A percentile compares a stretch with the other conserved stretches of the same genome.
These are phyloP conservation scores for Flagelloscypha sp. DNA, from an alignment of 768 basidiomycete genomes.

Conservation along the genomic window DNA sequence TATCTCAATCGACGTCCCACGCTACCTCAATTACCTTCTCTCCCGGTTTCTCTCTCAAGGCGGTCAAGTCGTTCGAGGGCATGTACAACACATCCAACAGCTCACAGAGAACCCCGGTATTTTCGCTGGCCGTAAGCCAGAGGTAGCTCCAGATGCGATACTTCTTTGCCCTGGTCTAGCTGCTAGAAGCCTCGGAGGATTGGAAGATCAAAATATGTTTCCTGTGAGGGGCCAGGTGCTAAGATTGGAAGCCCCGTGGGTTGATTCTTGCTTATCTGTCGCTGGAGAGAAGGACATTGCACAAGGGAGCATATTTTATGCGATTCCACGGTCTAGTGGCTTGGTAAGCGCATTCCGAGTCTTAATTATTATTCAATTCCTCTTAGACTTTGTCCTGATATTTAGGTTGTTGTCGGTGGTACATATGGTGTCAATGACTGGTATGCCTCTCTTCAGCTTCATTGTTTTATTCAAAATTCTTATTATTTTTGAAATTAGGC, in stretches of 20 bases:
- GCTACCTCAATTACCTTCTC: constrained; percentile 58
- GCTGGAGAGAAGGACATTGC: constrained; percentile 30
- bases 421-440: constrained; percentile 55
- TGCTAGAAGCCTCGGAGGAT: constrained; percentile 66
- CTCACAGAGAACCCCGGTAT: constrained; percentile 31
- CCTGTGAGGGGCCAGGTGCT: constrained; percentile 85
- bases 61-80: constrained; percentile 40
- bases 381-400: no score
- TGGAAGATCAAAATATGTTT: constrained; percentile 66
- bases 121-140: constrained; percentile 12
- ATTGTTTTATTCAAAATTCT: background rate
- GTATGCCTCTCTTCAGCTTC: constrained; percentile 26
- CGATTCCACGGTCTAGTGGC: constrained; percentile 55
- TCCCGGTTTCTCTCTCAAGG: constrained; percentile 46
- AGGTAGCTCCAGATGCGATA: constrained; percentile 41
- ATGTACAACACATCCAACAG: constrained; percentile 54
- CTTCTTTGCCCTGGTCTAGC: constrained; percentile 70
- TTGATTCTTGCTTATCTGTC: constrained; percentile 48
- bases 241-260: constrained; percentile 59
- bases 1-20: constrained; percentile 52
- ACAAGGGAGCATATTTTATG: constrained; percentile 41
- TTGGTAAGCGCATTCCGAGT: no score
- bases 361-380: no score
- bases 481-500: constrained; percentile 1
- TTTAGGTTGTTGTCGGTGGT: constrained; percentile 60